A percentile compares a stretch with the other conserved stretches of the same genome.
Evolutionary conservation across 495 filamentous ascomycete species (phyloP).

Genomic region (Daldinia vernicosa): DNA sequence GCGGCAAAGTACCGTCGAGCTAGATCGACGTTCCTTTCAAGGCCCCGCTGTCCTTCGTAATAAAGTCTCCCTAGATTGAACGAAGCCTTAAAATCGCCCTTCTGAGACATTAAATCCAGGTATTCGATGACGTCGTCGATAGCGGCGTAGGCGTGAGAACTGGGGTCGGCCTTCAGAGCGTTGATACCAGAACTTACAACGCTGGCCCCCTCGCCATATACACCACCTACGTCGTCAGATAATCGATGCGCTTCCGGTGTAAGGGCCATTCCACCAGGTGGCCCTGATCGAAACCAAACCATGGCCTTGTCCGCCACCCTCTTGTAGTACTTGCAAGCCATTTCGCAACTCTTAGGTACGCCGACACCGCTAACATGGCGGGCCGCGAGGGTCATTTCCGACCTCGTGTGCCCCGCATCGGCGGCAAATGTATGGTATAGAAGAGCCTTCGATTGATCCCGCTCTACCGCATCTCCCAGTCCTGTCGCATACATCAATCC

Average conservation of each 20-base stretch:
- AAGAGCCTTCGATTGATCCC: conserved; percentile 90
- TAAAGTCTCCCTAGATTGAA: conserved; percentile 88
- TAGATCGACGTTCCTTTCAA: conserved; percentile 75
- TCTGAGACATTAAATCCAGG: conserved; percentile 89
- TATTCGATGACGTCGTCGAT: conserved; percentile 96
- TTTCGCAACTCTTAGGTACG: conserved; percentile 83
- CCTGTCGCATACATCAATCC: conserved; percentile 97
- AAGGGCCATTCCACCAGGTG: conserved; percentile 86
- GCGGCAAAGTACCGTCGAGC: conserved; percentile 85
- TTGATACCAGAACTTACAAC: conserved; percentile 90
- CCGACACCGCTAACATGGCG: conserved; percentile 88
- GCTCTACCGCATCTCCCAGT: conserved; percentile 80
- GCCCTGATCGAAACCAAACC: conserved; percentile 82
- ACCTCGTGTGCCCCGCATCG: conserved; percentile 78
- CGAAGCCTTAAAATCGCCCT: conserved; percentile 91
- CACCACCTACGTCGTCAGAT: conserved; percentile 89
- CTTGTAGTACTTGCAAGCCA: conserved; percentile 88
- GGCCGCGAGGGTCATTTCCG: conserved; percentile 94
- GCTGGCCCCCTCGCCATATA: conserved; percentile 95
- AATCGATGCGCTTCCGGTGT: conserved; percentile 77
- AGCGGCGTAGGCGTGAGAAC: conserved; percentile 78
- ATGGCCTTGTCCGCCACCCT: conserved; percentile 94
- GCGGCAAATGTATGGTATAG: conserved; percentile 96
- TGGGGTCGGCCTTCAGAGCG: conserved; percentile 72
- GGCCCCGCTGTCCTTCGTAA: conserved; percentile 83